Percentiles rank a stretch among this genome's conserved stretches.
These are phyloP conservation scores for Tritrichomonas musculus DNA, from an alignment of 208 protist genomes.

Conservation along the genomic window DNA sequence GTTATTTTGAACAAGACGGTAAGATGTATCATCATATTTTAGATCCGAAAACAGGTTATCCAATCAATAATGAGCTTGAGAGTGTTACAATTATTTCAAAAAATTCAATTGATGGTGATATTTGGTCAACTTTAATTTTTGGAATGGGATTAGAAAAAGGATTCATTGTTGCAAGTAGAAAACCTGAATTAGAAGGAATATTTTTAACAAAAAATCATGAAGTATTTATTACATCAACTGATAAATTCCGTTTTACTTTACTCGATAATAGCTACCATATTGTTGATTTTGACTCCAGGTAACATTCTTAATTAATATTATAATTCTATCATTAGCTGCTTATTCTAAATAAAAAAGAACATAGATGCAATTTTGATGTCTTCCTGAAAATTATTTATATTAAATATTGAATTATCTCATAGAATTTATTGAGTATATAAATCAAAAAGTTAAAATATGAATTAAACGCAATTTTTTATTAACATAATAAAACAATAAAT, in stretches of 20 bases:
- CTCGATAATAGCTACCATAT: too few species aligned
- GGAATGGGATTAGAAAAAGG: not conserved
- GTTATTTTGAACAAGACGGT: not conserved
- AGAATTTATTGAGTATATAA: too few species aligned
- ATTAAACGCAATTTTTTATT: too few species aligned
- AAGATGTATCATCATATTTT: slow-evolving; percentile 5
- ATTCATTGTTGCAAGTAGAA: not conserved
- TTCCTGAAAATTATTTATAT: too few species aligned
- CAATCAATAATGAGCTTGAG: not conserved
- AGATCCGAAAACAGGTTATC: not conserved
- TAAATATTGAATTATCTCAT: too few species aligned
- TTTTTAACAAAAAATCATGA: not conserved
- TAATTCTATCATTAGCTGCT: too few species aligned
- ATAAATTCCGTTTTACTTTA: not conserved
- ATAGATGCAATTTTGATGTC: too few species aligned
- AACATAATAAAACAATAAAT: too few species aligned
- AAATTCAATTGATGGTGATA: not conserved
- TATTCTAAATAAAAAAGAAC: too few species aligned
- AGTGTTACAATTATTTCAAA: not conserved
- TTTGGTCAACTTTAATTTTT: not conserved
- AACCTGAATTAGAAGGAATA: not conserved
- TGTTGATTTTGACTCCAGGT: too few species aligned
- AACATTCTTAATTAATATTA: too few species aligned
- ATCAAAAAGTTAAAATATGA: too few species aligned
- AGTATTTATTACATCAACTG: not conserved